Conservation (phyloP, 768 basidiomycete species). For the Tylopilus intermedius region DNA sequence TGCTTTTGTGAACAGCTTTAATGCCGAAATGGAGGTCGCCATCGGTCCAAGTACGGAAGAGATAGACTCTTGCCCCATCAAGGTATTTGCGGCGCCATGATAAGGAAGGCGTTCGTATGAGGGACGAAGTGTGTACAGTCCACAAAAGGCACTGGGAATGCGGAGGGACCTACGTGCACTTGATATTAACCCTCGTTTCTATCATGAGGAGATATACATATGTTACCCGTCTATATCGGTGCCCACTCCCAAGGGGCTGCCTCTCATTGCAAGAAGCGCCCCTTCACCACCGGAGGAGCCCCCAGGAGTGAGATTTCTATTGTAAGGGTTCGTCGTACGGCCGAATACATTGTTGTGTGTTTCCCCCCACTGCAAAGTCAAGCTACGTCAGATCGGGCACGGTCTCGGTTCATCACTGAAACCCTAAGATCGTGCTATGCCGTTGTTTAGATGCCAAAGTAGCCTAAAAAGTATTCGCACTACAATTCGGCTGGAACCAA, state of each 20-base stretch:
- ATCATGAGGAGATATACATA: neutral
- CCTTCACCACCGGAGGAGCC: constrained; percentile 89
- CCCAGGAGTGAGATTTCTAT: constrained; percentile 66
- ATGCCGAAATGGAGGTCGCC: constrained; percentile 56
- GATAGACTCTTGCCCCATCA: constrained; percentile 70
- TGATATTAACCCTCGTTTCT: neutral
- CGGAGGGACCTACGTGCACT: constrained; percentile 53
- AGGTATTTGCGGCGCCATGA: constrained; percentile 55
- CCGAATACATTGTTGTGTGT: constrained; percentile 79
- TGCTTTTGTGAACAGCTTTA: constrained; percentile 49
- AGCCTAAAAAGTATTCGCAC: too few relatives aligned
- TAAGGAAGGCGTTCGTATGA: constrained; percentile 72
- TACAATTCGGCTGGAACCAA: too few relatives aligned
- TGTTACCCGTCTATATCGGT: constrained; percentile 75
- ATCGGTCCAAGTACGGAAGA: constrained; percentile 75
- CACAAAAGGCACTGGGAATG: constrained; percentile 66
- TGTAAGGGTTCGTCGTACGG: constrained; percentile 71
- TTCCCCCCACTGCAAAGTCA: constrained; percentile 59
- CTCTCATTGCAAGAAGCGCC: constrained; percentile 56
- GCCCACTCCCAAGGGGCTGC: constrained; percentile 59
- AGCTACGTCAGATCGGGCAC: neutral
- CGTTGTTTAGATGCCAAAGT: too few relatives aligned
- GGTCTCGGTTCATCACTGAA: neutral
- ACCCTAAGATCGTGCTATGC: too few relatives aligned
- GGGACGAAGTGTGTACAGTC: constrained; percentile 69